A percentile compares a stretch with the other conserved stretches of the same genome.
Conservation (phyloP, 306 rosid genomes). For the Leucaena leucocephala region DNA sequence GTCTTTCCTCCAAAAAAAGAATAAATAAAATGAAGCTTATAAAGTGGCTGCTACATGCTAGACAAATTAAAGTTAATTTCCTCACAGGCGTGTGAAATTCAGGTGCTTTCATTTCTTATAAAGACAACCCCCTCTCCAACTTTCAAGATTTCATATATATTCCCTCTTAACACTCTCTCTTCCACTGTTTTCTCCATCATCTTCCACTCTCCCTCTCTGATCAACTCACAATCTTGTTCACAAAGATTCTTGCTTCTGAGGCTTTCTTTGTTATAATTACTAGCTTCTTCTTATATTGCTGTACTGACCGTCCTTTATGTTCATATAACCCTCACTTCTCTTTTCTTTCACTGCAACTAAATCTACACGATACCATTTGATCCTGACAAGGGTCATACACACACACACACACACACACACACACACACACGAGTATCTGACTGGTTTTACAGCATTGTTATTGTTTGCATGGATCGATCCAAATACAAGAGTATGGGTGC, state of each 20-base stretch:
- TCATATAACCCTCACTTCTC: neutral
- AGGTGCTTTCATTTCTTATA: constrained; percentile 34
- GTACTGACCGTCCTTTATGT: neutral
- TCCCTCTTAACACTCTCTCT: neutral
- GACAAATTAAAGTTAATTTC: constrained; percentile 24
- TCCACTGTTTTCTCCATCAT: constrained; percentile 10
- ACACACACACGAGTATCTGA: neutral
- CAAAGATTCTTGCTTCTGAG: constrained; percentile 12
- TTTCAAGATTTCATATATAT: neutral
- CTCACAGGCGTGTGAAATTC: constrained; percentile 47
- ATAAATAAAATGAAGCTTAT: constrained; percentile 24
- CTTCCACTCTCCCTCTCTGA: neutral
- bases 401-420: neutral
- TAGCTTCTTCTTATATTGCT: neutral
- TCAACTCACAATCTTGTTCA: neutral
- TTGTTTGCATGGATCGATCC: neutral
- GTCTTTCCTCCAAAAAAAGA: constrained; percentile 36
- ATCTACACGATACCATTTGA: neutral
- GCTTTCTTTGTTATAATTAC: neutral
- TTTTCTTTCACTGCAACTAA: neutral
- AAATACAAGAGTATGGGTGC: constrained; percentile 31
- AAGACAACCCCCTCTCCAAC: neutral
- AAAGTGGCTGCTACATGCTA: constrained; percentile 39
- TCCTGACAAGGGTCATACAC: neutral
- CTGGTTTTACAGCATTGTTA: neutral